These are phyloP conservation scores for Calonectria hongkongensis DNA, from an alignment of 2,329 filamentous ascomycete genomes.

Conservation along the genomic window DNA sequence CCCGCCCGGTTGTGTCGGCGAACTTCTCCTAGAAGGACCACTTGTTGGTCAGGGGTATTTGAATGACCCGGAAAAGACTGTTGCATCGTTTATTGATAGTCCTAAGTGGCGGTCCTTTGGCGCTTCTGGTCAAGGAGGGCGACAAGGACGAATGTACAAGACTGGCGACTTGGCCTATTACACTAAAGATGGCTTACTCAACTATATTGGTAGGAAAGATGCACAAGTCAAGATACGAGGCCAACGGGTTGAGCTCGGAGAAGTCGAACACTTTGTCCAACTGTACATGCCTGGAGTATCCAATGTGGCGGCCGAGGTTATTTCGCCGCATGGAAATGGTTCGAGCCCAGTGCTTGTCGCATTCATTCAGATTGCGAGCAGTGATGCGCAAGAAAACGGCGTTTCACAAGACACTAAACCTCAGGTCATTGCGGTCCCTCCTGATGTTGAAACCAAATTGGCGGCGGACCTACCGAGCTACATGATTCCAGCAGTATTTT, in stretches of 20 bases:
- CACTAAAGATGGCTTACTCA: constrained; percentile 62
- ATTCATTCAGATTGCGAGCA: constrained; percentile 9
- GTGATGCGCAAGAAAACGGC: neutral
- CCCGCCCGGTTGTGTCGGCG: constrained; percentile 60
- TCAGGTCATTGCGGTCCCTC: neutral
- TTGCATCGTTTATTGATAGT: constrained; percentile 56
- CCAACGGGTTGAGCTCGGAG: constrained; percentile 40
- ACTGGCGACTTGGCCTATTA: constrained; percentile 69
- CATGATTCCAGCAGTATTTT: constrained; percentile 47
- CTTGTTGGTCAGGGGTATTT: constrained; percentile 70
- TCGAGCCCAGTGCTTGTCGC: neutral
- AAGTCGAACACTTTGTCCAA: constrained; percentile 33
- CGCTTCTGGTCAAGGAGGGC: neutral
- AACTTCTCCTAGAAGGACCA: constrained; percentile 67
- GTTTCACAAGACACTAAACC: neutral
- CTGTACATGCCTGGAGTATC: neutral
- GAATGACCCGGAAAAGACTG: constrained; percentile 59
- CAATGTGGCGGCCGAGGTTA: constrained; percentile 18
- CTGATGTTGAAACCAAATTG: constrained; percentile 15
- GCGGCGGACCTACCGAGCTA: constrained; percentile 41
- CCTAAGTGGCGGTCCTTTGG: constrained; percentile 60
- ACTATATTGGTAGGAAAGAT: constrained; percentile 54
- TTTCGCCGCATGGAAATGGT: neutral
- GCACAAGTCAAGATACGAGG: constrained; percentile 43
- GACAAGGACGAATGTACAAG: constrained; percentile 60